phyloP scores from a whole-genome alignment of 129 eudicot genomes.

The Artemisia argyi region DNA sequence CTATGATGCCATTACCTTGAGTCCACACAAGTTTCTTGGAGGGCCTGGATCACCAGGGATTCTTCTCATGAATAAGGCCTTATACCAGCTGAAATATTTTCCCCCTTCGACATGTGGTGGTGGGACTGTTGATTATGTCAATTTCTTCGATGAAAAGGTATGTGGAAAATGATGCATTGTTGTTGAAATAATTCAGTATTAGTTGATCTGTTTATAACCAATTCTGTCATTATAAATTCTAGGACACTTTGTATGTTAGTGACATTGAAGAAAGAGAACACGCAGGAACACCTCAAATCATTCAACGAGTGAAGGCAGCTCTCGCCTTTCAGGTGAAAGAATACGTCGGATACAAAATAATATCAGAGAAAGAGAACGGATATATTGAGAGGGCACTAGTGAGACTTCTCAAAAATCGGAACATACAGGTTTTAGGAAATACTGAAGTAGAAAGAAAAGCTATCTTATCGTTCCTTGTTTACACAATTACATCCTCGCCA shows the following conservation, averaged over 20 bases:
- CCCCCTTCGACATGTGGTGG: conserved; percentile 97
- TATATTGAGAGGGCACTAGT: conserved; percentile 51
- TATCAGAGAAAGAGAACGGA: conserved; percentile 38
- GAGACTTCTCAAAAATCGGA: conserved; percentile 45
- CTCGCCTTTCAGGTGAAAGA: conserved; percentile 77
- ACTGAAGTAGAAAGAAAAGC: conserved; percentile 47
- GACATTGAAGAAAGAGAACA: conserved; percentile 87
- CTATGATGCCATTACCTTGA: conserved; percentile 70
- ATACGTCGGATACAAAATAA: conserved; percentile 51
- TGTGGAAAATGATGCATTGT: background rate
- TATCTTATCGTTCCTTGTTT: conserved; percentile 61
- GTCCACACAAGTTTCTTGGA: conserved; percentile 72
- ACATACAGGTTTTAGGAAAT: conserved; percentile 60
- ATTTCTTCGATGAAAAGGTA: conserved; percentile 56
- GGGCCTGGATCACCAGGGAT: conserved; percentile 44
- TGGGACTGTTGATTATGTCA: conserved; percentile 78
- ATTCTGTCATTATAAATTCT: background rate
- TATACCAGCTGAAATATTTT: conserved; percentile 48
- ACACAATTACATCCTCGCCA: conserved; percentile 31
- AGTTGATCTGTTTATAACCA: background rate
- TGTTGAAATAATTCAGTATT: background rate
- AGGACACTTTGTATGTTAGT: conserved; percentile 71
- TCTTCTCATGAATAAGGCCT: conserved; percentile 58
- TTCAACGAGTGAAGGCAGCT: conserved; percentile 69
- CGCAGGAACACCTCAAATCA: conserved; percentile 81